A percentile compares a stretch with the other conserved stretches of the same genome.
Conservation (phyloP, 306 rosid species). For the Hippophae tibetana region DNA sequence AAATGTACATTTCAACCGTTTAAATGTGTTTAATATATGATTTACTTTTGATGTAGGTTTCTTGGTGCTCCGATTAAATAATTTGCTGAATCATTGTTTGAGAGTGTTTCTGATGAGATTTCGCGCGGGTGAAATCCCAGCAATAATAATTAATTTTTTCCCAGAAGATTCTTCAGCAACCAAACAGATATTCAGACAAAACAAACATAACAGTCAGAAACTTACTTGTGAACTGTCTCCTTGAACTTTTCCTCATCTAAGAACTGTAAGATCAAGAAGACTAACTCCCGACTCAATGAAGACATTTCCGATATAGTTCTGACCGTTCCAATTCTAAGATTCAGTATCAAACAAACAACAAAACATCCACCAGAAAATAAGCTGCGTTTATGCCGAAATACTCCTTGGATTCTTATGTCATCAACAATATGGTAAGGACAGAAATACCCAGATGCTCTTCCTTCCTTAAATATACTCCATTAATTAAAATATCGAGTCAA, state of each 20-base stretch:
- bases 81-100: background rate
- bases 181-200: slow-evolving; percentile 1
- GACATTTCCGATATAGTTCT: slow-evolving; percentile 38
- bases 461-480: slow-evolving; percentile 11
- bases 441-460: slow-evolving; percentile 4
- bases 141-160: background rate
- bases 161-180: background rate
- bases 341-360: background rate
- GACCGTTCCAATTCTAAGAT: slow-evolving; percentile 41
- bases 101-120: background rate
- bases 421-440: background rate
- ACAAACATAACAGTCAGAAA: background rate
- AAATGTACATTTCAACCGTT: no score
- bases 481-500: slow-evolving; percentile 10
- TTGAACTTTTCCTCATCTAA: slow-evolving; percentile 40
- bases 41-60: no score
- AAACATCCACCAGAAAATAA: slow-evolving; percentile 7
- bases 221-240: slow-evolving; percentile 40
- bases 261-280: slow-evolving; percentile 38
- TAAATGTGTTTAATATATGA: no score
- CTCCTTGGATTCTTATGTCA: slow-evolving; percentile 10
- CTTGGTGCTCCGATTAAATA: no score
- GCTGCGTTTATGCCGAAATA: slow-evolving; percentile 7
- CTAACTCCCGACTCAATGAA: slow-evolving; percentile 41
- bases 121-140: background rate